phyloP scores from a whole-genome alignment of 2,329 filamentous ascomycete genomes.

The Diaporthe ampelina region DNA sequence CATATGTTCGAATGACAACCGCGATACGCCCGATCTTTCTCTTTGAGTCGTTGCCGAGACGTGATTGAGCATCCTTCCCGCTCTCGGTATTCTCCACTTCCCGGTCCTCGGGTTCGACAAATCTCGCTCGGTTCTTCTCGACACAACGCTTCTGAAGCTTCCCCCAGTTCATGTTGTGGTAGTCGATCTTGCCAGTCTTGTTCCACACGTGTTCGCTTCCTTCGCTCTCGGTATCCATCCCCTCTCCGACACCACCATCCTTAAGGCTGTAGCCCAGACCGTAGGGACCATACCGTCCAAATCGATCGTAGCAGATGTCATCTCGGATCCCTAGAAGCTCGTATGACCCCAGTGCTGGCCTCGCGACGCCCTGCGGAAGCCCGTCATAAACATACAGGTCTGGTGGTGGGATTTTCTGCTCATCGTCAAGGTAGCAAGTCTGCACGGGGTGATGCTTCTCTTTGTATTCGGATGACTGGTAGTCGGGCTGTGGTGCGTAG shows the following conservation, averaged over 20 bases:
- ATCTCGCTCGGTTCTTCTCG: conserved; percentile 74
- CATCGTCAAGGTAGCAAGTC: conserved; percentile 74
- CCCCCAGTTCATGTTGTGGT: conserved; percentile 68
- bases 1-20: conserved; percentile 85
- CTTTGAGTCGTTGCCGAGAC: conserved; percentile 35
- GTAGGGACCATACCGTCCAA: conserved; percentile 86
- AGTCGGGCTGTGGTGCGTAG: conserved; percentile 80
- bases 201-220: conserved; percentile 74
- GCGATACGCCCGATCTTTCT: conserved; percentile 74
- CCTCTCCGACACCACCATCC: conserved; percentile 79
- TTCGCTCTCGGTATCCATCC: conserved; percentile 79
- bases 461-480: conserved; percentile 69
- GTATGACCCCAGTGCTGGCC: conserved; percentile 83
- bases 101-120: conserved; percentile 57
- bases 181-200: conserved; percentile 68
- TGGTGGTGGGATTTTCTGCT: conserved; percentile 69
- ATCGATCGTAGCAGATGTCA: conserved; percentile 90
- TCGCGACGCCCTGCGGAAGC: conserved; percentile 81
- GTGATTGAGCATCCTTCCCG: conserved; percentile 28
- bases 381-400: conserved; percentile 78
- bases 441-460: conserved; percentile 66
- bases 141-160: conserved; percentile 67
- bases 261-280: conserved; percentile 84
- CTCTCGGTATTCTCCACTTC: conserved; percentile 42
- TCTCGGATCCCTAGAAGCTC: conserved; percentile 79